These are phyloP conservation scores for Coemansia sp. DNA, from an alignment of 192 early-diverging fungal genomes.

Conservation along the genomic window DNA sequence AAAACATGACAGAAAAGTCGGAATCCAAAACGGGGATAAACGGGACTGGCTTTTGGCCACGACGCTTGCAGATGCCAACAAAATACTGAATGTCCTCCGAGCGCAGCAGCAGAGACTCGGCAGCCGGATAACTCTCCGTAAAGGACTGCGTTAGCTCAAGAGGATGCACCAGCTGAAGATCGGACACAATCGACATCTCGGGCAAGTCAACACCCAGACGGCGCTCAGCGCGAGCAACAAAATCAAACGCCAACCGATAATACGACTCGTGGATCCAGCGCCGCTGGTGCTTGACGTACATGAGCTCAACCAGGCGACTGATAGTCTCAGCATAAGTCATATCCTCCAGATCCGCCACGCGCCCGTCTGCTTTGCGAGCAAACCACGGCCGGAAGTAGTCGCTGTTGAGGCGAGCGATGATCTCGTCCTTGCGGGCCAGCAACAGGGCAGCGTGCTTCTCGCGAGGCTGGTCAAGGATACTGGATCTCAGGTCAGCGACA, in stretches of 20 bases:
- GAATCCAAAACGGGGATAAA: slow-evolving; percentile 91
- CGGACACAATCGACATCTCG: background rate
- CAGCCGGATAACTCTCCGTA: slow-evolving; percentile 10
- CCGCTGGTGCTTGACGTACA: slow-evolving; percentile 75
- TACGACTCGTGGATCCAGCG: slow-evolving; percentile 84
- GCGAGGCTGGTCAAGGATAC: slow-evolving; percentile 79
- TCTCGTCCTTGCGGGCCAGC: slow-evolving; percentile 72
- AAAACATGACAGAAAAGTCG: slow-evolving; percentile 90
- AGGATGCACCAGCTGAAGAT: background rate
- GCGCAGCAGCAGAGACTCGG: slow-evolving; percentile 30
- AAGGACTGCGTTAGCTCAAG: slow-evolving; percentile 34
- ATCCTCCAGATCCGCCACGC: slow-evolving; percentile 78
- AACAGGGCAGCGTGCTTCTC: slow-evolving; percentile 78
- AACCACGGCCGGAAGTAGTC: slow-evolving; percentile 88
- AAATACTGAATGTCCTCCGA: slow-evolving; percentile 50
- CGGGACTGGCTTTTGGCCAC: slow-evolving; percentile 82
- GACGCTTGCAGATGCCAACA: slow-evolving; percentile 44
- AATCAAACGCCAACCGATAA: slow-evolving; percentile 76
- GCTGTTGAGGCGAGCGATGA: slow-evolving; percentile 85
- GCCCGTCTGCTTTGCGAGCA: slow-evolving; percentile 77
- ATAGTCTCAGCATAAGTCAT: slow-evolving; percentile 95
- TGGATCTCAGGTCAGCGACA: slow-evolving; percentile 83
- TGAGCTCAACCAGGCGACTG: slow-evolving; percentile 77
- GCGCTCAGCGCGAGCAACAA: slow-evolving; percentile 83
- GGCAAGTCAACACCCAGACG: slow-evolving; percentile 40